Evolutionary conservation across 2,329 filamentous ascomycete genomes (phyloP).

Genomic region (Cladosporium cucumerinum): DNA sequence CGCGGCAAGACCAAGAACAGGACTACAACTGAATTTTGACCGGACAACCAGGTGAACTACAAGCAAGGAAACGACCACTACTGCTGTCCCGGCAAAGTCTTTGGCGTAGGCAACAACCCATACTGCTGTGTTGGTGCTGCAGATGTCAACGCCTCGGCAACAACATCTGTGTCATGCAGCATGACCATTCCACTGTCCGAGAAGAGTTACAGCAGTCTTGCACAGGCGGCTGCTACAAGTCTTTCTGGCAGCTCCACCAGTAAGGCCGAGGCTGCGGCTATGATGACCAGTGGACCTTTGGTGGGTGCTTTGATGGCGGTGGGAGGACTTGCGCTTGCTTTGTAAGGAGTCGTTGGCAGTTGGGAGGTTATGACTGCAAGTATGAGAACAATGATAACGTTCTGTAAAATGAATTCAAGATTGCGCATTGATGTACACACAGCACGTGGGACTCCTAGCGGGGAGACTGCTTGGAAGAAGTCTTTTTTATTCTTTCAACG

Average conservation of each 20-base stretch:
- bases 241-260: neutral
- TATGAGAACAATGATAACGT: neutral
- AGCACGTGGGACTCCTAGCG: neutral
- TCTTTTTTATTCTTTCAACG: neutral
- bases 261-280: neutral
- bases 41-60: neutral
- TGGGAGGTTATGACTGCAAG: neutral
- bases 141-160: neutral
- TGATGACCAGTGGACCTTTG: slow-evolving; percentile 7
- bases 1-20: neutral
- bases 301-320: neutral
- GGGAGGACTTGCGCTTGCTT: slow-evolving; percentile 2
- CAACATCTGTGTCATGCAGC: neutral
- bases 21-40: neutral
- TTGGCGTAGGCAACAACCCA: neutral
- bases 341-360: neutral
- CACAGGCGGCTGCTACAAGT: slow-evolving; percentile 7
- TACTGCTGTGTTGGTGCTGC: slow-evolving; percentile 7
- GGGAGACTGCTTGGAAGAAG: neutral
- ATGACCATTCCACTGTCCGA: neutral
- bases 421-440: neutral
- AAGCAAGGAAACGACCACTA: neutral
- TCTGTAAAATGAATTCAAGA: neutral
- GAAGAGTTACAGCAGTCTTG: neutral
- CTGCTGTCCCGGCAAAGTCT: slow-evolving; percentile 7